Conservation (phyloP, 257 asterid species). For the Solanum paucissectum region DNA sequence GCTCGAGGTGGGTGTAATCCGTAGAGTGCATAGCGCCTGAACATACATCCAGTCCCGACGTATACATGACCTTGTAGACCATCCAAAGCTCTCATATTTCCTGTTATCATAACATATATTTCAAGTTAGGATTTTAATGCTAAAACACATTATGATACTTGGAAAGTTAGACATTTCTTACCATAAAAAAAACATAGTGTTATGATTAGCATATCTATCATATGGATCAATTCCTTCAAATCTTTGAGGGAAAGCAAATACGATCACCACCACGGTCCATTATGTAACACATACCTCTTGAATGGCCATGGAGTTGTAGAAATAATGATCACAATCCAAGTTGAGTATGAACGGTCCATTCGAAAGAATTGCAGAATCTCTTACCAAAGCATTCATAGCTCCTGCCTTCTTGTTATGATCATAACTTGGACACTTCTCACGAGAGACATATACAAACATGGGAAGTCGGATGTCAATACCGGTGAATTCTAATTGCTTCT, state of each 20-base stretch:
- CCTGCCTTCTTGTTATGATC: conserved; percentile 98
- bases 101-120: conserved; percentile 14
- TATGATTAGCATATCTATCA: conserved; percentile 89
- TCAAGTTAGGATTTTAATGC: neutral
- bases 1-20: conserved; percentile 87
- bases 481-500: conserved; percentile 54
- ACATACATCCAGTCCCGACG: conserved; percentile 95
- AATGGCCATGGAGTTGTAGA: conserved; percentile 64
- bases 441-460: conserved; percentile 90
- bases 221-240: conserved; percentile 97
- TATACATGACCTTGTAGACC: conserved; percentile 96
- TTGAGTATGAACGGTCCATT: conserved; percentile 88
- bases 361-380: conserved; percentile 87
- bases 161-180: conserved; percentile 5
- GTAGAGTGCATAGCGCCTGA: conserved; percentile 72
- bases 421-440: conserved; percentile 79
- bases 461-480: conserved; percentile 77
- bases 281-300: conserved; percentile 89
- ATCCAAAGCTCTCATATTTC: conserved; percentile 94
- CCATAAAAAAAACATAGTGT: conserved; percentile 89
- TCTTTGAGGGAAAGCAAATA: conserved; percentile 91
- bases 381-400: conserved; percentile 87
- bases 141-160: neutral
- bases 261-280: conserved; percentile 97
- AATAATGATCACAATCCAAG: conserved; percentile 86